These are phyloP conservation scores for Thermothelomyces thermophilus DNA, from an alignment of 2,329 filamentous ascomycete genomes.

Conservation along the genomic window DNA sequence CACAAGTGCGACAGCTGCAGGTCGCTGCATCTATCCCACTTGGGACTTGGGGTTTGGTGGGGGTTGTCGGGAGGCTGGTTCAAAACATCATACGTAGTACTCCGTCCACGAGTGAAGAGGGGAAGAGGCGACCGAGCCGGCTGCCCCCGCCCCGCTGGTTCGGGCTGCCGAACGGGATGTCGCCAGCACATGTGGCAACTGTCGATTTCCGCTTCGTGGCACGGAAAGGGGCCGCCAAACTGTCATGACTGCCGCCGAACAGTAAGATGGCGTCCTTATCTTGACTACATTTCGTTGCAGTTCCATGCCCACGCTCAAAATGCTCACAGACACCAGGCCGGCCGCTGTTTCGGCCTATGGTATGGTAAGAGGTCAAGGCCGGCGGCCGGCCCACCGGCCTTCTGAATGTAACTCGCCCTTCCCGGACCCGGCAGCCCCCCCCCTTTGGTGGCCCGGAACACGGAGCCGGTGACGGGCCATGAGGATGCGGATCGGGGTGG, in stretches of 20 bases:
- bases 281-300: not conserved
- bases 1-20: not conserved
- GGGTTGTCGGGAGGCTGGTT: not conserved
- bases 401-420: not conserved
- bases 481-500: too few relatives aligned
- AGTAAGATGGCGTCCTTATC: too few relatives aligned
- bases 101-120: not conserved
- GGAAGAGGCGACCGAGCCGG: not conserved
- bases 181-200: constrained; percentile 4
- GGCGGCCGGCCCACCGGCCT: not conserved
- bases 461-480: constrained; percentile 4
- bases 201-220: not conserved
- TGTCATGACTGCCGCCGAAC: too few relatives aligned
- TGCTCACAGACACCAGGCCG: not conserved
- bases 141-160: not conserved
- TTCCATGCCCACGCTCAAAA: too few relatives aligned
- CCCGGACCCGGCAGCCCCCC: not conserved
- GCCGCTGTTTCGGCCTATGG: not conserved
- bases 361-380: not conserved
- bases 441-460: constrained; percentile 8
- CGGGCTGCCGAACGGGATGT: constrained; percentile 4
- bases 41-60: constrained; percentile 5
- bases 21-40: not conserved
- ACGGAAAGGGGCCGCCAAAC: not conserved
- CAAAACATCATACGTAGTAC: too few relatives aligned